A percentile compares a stretch with the other conserved stretches of the same genome.
Conservation (phyloP, 441 rosid genomes). For the Adansonia gregorii region DNA sequence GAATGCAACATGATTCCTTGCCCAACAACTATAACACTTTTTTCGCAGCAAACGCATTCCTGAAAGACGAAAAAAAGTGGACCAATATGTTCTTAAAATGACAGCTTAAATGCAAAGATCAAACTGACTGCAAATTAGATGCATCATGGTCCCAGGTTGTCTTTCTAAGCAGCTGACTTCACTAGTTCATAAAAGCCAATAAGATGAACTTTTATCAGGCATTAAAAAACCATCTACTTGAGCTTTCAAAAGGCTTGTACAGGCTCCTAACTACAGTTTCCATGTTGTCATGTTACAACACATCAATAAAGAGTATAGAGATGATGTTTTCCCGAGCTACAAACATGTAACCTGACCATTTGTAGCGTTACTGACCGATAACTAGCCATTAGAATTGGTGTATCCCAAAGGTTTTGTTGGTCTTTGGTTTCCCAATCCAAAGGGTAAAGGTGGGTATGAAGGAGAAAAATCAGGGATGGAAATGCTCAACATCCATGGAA, state of each 20-base stretch:
- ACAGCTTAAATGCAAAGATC: neutral
- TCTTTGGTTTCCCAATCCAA: neutral
- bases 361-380: neutral
- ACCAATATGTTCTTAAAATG: too few species aligned
- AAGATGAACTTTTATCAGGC: neutral
- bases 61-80: too few species aligned
- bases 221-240: neutral
- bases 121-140: neutral
- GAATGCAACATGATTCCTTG: too few species aligned
- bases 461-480: slow-evolving; percentile 1
- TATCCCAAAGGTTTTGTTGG: neutral
- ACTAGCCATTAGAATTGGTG: neutral
- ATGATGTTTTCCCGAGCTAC: neutral
- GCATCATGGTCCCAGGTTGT: neutral
- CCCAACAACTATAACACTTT: too few species aligned
- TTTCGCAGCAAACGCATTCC: too few species aligned
- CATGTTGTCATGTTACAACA: neutral
- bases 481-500: slow-evolving; percentile 11
- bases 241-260: neutral
- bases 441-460: neutral
- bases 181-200: neutral
- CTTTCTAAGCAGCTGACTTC: neutral
- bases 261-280: neutral
- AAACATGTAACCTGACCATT: slow-evolving; percentile 1
- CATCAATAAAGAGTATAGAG: neutral